Percentiles rank a stretch among this genome's conserved stretches.
Evolutionary conservation across 2,329 filamentous ascomycete species (phyloP).

Genomic region (Berkeleyomyces basicola): DNA sequence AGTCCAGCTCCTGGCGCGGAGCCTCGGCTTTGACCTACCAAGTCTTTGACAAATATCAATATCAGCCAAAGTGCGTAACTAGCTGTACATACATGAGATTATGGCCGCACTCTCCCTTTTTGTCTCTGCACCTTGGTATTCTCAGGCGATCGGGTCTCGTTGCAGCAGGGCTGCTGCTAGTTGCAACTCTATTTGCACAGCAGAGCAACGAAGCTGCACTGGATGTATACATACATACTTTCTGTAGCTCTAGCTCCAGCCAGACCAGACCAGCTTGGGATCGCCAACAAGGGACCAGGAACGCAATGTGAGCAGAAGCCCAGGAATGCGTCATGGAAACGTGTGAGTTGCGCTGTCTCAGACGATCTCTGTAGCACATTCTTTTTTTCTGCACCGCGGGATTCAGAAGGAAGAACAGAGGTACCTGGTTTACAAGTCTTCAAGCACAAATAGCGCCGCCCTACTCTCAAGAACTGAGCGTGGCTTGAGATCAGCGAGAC

Average conservation of each 20-base stretch:
- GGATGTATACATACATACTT: background rate
- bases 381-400: background rate
- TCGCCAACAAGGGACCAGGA: background rate
- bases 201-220: too few relatives aligned
- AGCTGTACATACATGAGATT: too few relatives aligned
- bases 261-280: background rate
- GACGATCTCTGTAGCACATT: background rate
- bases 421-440: too few relatives aligned
- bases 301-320: background rate
- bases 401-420: background rate
- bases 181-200: too few relatives aligned
- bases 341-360: background rate
- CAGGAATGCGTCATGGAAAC: background rate
- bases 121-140: background rate
- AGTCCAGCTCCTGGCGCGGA: background rate
- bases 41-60: background rate
- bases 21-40: background rate
- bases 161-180: too few relatives aligned
- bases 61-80: too few relatives aligned
- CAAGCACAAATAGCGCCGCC: too few relatives aligned
- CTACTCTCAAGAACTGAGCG: too few relatives aligned
- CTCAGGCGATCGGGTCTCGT: background rate
- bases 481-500: too few relatives aligned
- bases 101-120: background rate
- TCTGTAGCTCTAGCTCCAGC: background rate